Evolutionary conservation across 1,284 basidiomycete species (phyloP), one percentile per base, ranked within the genome.

Genomic region (Schizopora paradoxa): DNA sequence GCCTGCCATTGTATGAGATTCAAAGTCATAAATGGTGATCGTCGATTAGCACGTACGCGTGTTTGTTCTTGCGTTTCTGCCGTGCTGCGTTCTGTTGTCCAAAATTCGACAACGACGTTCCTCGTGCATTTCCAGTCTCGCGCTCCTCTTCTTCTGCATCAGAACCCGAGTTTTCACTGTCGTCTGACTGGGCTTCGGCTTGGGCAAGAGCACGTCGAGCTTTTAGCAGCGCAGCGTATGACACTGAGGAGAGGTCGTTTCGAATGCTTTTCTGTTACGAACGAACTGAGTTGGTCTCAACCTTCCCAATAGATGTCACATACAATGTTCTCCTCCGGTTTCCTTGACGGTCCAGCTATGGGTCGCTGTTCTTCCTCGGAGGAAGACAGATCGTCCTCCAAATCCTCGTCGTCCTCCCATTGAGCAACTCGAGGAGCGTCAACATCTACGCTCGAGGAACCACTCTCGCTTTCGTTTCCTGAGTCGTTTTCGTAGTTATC

Each of bases 1-100:
- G 95, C 1, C 91, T 95, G 49, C 32, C 34, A 19, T 8, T 19
- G 27, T 26, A 51, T 40, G 19, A 40, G 49, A 45, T 41, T 45
- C 21, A 23, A 41, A 25, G 22, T 41, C 7, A 36, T 38, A 26
- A 7, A 34, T 22, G n/a, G 7, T 11, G 19, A 23, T 4, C 38
- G 28, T 23, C 39, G 11, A 14, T 13, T 40, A n/a, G 32, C 13
- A 74, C 91, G 56, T 65, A 94, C 86, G 94, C 92, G 67, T 96
- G 87, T 61, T 98, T 98, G 62, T 79, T 80, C 3, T 76, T 65
- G 36, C 94, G 74, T 62, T 86, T 87, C 18, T 71, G 45, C 52
- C 28, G 14, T 60, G 66, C 53, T 66, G 65, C 43, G 59, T 61
- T 7, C 54, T 54, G 49, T 62, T 66, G 16, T 42, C 57, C 59